Base-by-base conservation (phyloP, 75 land plant species). In the Picea glauca region DNA sequence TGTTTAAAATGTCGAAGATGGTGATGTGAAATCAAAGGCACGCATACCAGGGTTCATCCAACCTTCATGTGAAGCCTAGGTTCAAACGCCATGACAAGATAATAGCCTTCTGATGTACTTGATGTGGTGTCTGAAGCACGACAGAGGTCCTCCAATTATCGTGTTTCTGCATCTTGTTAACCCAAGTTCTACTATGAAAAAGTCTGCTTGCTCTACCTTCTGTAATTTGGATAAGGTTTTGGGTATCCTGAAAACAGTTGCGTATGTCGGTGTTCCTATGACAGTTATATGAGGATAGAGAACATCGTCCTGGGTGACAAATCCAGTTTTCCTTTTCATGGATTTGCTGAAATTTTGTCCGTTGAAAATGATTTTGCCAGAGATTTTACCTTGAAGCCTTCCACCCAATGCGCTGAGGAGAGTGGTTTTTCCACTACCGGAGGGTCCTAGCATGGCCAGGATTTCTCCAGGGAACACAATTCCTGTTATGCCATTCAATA, bases 381-480 rank as follows among this genome's bases (percentile, higher is more conserved):
- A 50, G 43, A 83, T 57, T 15, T 75, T 38, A 5, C 77, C 58
- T n/a, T 3, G 62, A 58, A 83, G 79, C 33, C 85, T 80, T n/a
- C 91, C 91, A 15, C 81, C 89, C 35, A 89, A 78, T 9, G 85
- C 76, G 30, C 77, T 87, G 60, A 89, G 85, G 4, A 89, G 85
- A 11, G 91, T 89, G 46, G 91, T 89, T 68, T 89, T 89, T 9
- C 91, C 91, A 78, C 91, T 87, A 0, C 91, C 89, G 2, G 89
- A 89, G 6, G 91, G 87, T 20, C 91, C 89, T 80, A 89, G 43
- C 87, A 89, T 87, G 31, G 88, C 91, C 20, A 89, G 79, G 74
- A 89, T 87, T 80, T 87, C 84, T 31, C 91, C 91, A 0, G 89
- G 89, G 9, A 60, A 35, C 33, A 85, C 87, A 17, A 68, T 62